Base-by-base conservation (phyloP, 2,329 filamentous ascomycete genomes). In the Orbilia brochopaga region DNA sequence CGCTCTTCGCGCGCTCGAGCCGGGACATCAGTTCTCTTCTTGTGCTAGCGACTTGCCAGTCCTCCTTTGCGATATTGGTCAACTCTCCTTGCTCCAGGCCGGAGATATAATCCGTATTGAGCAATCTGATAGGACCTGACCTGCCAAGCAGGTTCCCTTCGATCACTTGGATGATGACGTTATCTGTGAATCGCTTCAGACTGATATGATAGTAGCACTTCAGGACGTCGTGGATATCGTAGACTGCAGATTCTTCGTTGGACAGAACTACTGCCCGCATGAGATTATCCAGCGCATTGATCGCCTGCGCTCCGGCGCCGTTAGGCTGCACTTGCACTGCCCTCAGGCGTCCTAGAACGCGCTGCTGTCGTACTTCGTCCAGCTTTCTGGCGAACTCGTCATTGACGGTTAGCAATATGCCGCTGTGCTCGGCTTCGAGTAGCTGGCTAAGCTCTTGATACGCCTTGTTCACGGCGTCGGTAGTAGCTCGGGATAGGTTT, bases 191-290 rank as follows among this genome's bases (percentile, higher is more conserved):
- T 0, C 86, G 83, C 75, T 85, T 84, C 11, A 80, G 81, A 0
- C 86, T 81, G 0, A 88, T 83, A 24, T 85, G 82, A 79, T 90
- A 90, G 77, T 87, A 90, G 1, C 83, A 81, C 27, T 81, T 77
- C 0, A 90, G 80, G 0, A 85, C 83, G 67, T 89, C 84, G 62
- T 88, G 85, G 2, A 90, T 83, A 8, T 86, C 82, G 30, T 77
- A 75, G 4, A 77, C 72, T 0, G 76, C 72, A 8, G 79, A 21
- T 40, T 76, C 69, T 30, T 75, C 64, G 54, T 75, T 44, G 76
- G 60, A 7, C 8, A 73, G 17, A 21, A 11, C 27, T 44, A 74
- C 66, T 0, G 69, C 50, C 40, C 59, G 74, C 35, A 52, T 15
- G 48, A 69, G 64, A 21, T 60, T 73, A 1, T 51, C 42, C 3